Evolutionary conservation across 768 basidiomycete genomes (phyloP), one percentile per base, ranked within the genome.

Genomic region (Mycena capillaripes): DNA sequence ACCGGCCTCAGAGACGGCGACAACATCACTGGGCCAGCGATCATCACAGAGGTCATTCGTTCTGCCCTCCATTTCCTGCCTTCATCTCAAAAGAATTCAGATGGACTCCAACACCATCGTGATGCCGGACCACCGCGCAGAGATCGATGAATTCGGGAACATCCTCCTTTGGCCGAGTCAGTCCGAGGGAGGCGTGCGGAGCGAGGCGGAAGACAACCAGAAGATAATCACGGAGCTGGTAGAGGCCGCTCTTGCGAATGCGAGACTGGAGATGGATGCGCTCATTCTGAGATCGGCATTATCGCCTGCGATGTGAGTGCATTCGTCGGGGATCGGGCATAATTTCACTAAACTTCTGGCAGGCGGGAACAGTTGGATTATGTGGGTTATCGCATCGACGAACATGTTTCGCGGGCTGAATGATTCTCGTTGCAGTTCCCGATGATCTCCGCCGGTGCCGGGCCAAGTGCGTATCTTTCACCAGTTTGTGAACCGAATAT

Each of bases 361-460:
- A 74, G 72, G 78, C 77, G 78, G 19, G 78, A 79, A 61, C 78
- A 79, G 38, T 69, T 79, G 29, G 73, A 74, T 64, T 74, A 74
- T 74, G 73, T 74, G 46, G 38, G 64, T n/a, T 17, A 38, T 36
- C 55, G 6, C 55, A 27, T 52, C 17, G 29, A 40, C 40, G 52
- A 12, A 21, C 36, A 30, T n/a, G n/a, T 36, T 44, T 29, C 55
- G 4, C 52, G 3, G 72, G 67, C 77, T 50, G 76, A 79, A 12
- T 9, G 14, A 8, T 40, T 23, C 25, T 42, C 55, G n/a, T n/a
- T n/a, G n/a, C 69, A 80, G 64, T 80, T 80, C 67, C 79, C 79
- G 4, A 79, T 79, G 79, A 80, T 80, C 61, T 76, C 78, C 23
- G 79, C 78, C 55, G 79, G 79, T 2, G 76, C 78, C 19, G 79